These are phyloP conservation scores for Lonicera japonica DNA, from an alignment of 129 eudicot species.

Conservation along the genomic window DNA sequence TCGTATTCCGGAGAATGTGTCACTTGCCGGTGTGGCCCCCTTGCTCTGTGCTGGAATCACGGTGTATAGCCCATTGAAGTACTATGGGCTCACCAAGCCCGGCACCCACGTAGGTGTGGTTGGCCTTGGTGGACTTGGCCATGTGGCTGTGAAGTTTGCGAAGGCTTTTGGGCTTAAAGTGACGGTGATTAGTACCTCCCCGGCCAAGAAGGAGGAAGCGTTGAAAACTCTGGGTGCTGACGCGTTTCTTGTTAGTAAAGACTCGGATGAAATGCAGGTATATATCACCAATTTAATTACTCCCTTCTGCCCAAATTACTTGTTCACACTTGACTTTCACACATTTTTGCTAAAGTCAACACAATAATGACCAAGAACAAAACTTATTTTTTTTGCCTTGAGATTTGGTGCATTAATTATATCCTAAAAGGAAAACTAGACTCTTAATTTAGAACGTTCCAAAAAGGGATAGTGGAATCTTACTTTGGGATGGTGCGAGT, in stretches of 20 bases:
- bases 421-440: too few relatives aligned
- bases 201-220: conserved; percentile 28
- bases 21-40: conserved; percentile 19
- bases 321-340: not conserved
- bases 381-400: too few relatives aligned
- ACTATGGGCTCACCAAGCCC: conserved; percentile 19
- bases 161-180: conserved; percentile 40
- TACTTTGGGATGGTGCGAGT: too few relatives aligned
- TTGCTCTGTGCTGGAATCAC: conserved; percentile 18
- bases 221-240: conserved; percentile 29
- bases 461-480: too few relatives aligned
- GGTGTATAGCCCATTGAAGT: conserved; percentile 16
- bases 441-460: too few relatives aligned
- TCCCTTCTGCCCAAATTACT: not conserved
- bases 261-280: conserved; percentile 25
- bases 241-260: conserved; percentile 27
- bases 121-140: conserved; percentile 47
- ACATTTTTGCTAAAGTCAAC: too few relatives aligned
- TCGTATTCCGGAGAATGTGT: conserved; percentile 10
- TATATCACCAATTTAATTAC: not conserved
- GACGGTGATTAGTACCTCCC: conserved; percentile 35
- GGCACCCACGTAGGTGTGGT: conserved; percentile 19
- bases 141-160: conserved; percentile 40
- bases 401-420: too few relatives aligned
- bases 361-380: too few relatives aligned